Evolutionary conservation across 805 yeast genomes (phyloP), one percentile per base, ranked within the genome.

Genomic region (Metschnikowia hibisci): DNA sequence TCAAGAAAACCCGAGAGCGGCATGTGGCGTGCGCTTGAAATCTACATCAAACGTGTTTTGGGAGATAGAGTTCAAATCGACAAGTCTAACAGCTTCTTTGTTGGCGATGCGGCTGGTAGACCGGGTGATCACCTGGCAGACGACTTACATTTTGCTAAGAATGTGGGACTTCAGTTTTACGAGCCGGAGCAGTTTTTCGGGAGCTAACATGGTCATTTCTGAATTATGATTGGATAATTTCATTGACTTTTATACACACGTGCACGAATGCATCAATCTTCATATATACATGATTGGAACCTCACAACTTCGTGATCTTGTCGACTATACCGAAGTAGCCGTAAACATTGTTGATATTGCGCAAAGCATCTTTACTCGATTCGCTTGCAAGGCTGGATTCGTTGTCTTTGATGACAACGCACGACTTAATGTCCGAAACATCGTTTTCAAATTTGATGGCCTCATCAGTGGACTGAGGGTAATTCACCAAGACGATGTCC

Each of bases 51-150:
- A 37, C 47, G 32, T 31, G 42, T 41, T 14, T 47, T 22, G 40
- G 54, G 57, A 2, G 48, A 50, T 0, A 54, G 55, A 3, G 34
- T 26, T 10, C 44, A 45, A 7, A 52, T 81, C 2, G 81, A 80
- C 52, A 39, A 58, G 38, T 63, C 57, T 0, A 50, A 62, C 8
- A 77, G 87, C 39, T 69, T 81, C 42, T 93, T 66, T 60, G 90
- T 89, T n/a, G 99, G 99, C 5, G 99, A 91, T 66, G 98, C 98
- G 0, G 98, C 96, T 6, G 99, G 98, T 0, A 70, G 98, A 41
- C 55, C 58, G 2, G 61, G 57, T 0, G 98, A 91, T 61, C 85
- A 83, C 58, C 86, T 93, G 70, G 89, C 86, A 53, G 77, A 85
- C 38, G 99, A 91, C 61, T 62, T 59, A 49, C 58, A 47, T 43